A percentile compares a stretch with the other conserved stretches of the same genome.
phyloP scores from a whole-genome alignment of 2,329 filamentous ascomycete genomes.

The Cladosporium cucumerinum region DNA sequence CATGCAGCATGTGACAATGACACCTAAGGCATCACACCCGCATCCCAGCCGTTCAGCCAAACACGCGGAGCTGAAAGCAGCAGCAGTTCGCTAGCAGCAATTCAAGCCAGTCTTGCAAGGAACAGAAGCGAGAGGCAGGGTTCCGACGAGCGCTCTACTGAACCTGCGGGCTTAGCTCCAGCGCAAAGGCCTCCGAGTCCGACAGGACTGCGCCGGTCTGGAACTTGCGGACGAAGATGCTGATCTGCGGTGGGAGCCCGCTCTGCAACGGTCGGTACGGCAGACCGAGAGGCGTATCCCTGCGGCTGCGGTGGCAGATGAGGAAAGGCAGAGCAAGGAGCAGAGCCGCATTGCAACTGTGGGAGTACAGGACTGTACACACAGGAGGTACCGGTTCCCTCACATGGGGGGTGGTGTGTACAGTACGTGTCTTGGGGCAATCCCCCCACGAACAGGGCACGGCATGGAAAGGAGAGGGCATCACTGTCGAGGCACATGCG shows the following conservation, averaged over 20 bases:
- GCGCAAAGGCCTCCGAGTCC: background rate
- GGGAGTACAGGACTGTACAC: background rate
- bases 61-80: conserved; percentile 6
- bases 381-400: background rate
- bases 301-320: background rate
- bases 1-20: background rate
- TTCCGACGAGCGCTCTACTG: background rate
- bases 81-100: background rate
- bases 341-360: conserved; percentile 3
- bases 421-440: background rate
- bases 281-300: background rate
- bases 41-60: background rate
- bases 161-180: background rate
- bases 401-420: background rate
- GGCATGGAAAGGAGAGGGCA: background rate
- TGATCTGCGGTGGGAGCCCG: conserved; percentile 4
- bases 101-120: background rate
- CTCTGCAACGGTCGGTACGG: background rate
- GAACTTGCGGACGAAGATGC: conserved; percentile 10
- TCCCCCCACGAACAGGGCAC: background rate
- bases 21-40: background rate
- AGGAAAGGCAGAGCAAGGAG: background rate
- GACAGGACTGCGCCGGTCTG: conserved; percentile 1
- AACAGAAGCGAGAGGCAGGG: background rate
- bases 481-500: background rate